Evolutionary conservation across 352 stramenopile genomes (phyloP), one percentile per base, ranked within the genome.

Genomic region (Globisporangium rhizosaccharum): DNA sequence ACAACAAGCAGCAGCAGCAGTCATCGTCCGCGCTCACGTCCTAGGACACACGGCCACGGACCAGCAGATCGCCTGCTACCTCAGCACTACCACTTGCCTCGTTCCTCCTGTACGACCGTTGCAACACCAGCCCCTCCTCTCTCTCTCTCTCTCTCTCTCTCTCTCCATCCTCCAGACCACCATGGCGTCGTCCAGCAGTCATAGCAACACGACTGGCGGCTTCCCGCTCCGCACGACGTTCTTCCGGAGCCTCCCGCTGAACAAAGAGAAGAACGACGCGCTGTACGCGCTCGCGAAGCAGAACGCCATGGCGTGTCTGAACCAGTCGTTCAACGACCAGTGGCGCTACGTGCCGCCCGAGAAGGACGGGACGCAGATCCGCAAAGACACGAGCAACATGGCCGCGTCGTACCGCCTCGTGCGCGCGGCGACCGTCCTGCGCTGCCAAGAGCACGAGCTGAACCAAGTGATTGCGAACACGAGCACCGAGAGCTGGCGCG

Each of bases 351-450:
- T 92, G 20, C 82, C 82, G 33, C 81, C 78, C 7, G 82, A 90
- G 66, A 90, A 88, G 51, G 80, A 92, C 52, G 82, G 82, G 49
- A 85, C 79, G 45, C 80, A 90, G 71, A 79, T 90, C 51, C 77
- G 82, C 56, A 92, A 92, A 64, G 82, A 92, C 67, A 92, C 82
- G 46, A 86, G 70, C 63, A 89, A 92, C 62, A 69, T 92, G 62
- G 66, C 75, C 11, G 72, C 72, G 26, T 89, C 78, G 23, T 87
- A 72, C 50, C 76, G 79, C 30, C 71, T 85, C 52, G 77, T 92
- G 49, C 82, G 82, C 48, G 75, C 78, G 51, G 74, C 80, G 26
- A 82, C 81, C 7, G 78, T 89, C 52, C 69, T 92, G 53, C 81
- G 79, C 17, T 90, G 80, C 63, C 78, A 87, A 52, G 74, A 87